These are phyloP conservation scores for Erodium texanum DNA, from an alignment of 441 rosid genomes.

Conservation along the genomic window DNA sequence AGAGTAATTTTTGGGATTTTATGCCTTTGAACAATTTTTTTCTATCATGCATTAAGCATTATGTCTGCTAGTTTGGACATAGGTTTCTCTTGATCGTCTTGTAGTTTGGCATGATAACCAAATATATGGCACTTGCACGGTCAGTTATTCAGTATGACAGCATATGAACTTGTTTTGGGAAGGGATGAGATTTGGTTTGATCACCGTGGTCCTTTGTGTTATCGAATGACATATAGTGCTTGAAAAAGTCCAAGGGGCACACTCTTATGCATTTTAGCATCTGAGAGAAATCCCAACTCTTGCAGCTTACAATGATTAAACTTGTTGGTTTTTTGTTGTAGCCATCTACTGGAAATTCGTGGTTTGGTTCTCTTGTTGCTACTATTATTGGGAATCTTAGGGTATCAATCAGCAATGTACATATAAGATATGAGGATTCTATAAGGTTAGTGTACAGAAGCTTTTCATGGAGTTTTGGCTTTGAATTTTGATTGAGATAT, in stretches of 20 bases:
- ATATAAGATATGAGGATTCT: conserved; percentile 91
- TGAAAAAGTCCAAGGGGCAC: too few relatives aligned
- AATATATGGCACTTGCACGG: not conserved
- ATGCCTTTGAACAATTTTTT: not conserved
- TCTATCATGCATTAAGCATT: not conserved
- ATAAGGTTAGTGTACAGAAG: conserved; percentile 48
- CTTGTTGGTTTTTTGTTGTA: conserved; percentile 30
- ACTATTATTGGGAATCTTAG: conserved; percentile 96
- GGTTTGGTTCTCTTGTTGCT: conserved; percentile 88
- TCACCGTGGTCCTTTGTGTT: too few relatives aligned
- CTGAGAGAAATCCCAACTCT: not conserved
- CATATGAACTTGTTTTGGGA: not conserved
- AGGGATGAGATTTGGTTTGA: not conserved
- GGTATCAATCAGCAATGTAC: conserved; percentile 94
- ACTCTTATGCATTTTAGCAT: conserved; percentile 4
- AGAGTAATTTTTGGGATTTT: not conserved
- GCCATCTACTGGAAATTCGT: conserved; percentile 75
- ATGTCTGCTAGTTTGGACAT: conserved; percentile 1
- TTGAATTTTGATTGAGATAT: conserved; percentile 4
- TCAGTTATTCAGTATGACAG: not conserved
- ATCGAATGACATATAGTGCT: too few relatives aligned
- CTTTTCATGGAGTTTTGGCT: conserved; percentile 14
- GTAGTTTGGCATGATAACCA: not conserved
- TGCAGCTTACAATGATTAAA: conserved; percentile 5
- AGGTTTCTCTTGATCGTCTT: not conserved